Evolutionary conservation across 2,329 filamentous ascomycete species (phyloP), one percentile per base, ranked within the genome.

Genomic region (Thelonectria olida): DNA sequence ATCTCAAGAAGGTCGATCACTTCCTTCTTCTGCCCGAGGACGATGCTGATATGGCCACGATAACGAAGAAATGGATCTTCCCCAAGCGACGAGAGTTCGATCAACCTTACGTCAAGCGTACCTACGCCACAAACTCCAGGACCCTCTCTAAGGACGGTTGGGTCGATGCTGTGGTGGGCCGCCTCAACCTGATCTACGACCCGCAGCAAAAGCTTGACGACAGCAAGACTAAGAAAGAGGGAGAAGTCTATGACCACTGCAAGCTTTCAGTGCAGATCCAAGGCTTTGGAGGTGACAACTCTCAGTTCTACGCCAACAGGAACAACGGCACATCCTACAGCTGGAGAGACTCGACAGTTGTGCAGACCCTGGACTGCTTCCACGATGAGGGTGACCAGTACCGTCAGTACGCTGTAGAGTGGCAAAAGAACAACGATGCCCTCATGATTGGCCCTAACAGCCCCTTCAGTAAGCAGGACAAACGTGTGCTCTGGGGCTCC

Each of bases 101-200:
- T 25, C 76, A 80, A 20, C 82, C 82, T 0, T 84, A 84, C 55
- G 75, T 79, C 48, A 84, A 84, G 73, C 76, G 80, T 7, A 81
- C 80, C 2, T 81, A 82, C 56, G 50, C 74, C 19, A 84, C 81
- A 19, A 75, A 74, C 9, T 82, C 80, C 12, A 78, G 68, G 19
- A 79, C 76, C 2, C 76, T 84, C 8, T 67, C 54, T 0, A 72
- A 72, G 34, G 76, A 80, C 48, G 72, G 72, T 4, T 83, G 80
- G 81, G 73, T 77, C 7, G 66, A 76, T 8, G 54, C 53, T 1
- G 61, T 67, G 0, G 62, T 65, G 7, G 45, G 55, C 7, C 63
- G 66, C 1, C 12, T 69, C 3, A 62, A 69, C 12, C n/a, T 69
- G 3, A 69, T 69, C 44, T 67, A 54, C 23, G 64, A 69, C 9